Percentiles rank a stretch among this genome's conserved stretches.
Evolutionary conservation across 2,329 filamentous ascomycete genomes (phyloP).

Genomic region (Trichoderma simmonsii): DNA sequence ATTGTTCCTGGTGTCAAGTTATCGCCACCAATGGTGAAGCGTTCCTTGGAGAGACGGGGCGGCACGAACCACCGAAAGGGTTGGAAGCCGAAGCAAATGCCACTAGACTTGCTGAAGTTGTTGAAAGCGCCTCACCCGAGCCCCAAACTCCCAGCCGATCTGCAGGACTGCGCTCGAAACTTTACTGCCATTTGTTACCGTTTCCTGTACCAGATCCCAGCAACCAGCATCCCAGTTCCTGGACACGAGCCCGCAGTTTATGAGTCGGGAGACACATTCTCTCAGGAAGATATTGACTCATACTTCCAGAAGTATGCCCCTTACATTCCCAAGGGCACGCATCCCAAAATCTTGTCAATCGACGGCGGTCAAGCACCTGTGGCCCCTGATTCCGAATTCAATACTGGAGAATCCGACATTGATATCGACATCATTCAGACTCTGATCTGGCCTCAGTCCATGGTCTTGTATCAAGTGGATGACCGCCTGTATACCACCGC

Average conservation of each 20-base stretch:
- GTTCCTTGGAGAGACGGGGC: constrained; percentile 1
- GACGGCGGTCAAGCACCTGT: constrained; percentile 45
- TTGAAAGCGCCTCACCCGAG: neutral
- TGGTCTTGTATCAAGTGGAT: constrained; percentile 46
- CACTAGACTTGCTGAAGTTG: neutral
- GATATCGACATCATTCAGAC: constrained; percentile 48
- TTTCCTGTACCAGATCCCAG: constrained; percentile 40
- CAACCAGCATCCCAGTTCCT: constrained; percentile 48
- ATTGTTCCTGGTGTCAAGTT: constrained; percentile 48
- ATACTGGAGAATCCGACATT: constrained; percentile 47
- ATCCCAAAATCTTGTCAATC: constrained; percentile 42
- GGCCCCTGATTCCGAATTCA: constrained; percentile 20
- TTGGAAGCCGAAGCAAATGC: constrained; percentile 12
- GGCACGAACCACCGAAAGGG: neutral
- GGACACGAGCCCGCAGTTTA: constrained; percentile 51
- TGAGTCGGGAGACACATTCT: constrained; percentile 48
- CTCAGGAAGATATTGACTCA: constrained; percentile 44
- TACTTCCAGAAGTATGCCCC: constrained; percentile 45
- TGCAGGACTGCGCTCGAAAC: constrained; percentile 44
- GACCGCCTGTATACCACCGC: constrained; percentile 44
- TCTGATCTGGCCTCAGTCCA: constrained; percentile 50
- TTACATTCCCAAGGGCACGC: constrained; percentile 39
- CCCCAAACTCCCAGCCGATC: constrained; percentile 7
- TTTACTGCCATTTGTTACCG: constrained; percentile 56
- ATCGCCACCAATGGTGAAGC: constrained; percentile 20